A percentile compares a stretch with the other conserved stretches of the same genome.
Conservation (phyloP, 768 basidiomycete genomes). For the Boletus tomentosulus region DNA sequence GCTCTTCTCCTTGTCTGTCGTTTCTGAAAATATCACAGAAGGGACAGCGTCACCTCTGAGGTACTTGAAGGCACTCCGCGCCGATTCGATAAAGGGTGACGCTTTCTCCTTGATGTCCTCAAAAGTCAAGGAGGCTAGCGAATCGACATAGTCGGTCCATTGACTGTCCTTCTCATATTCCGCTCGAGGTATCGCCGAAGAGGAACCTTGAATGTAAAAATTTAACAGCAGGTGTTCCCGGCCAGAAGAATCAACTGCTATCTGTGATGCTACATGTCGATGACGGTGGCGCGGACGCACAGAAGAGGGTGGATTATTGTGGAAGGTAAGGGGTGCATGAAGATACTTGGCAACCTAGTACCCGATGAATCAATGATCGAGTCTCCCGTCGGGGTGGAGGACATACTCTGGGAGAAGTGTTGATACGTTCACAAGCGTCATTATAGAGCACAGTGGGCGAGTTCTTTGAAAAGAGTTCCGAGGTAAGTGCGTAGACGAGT, state of each 20-base stretch:
- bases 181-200: conserved; percentile 24
- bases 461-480: conserved; percentile 85
- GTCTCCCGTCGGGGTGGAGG: not conserved
- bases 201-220: conserved; percentile 70
- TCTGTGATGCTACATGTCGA: conserved; percentile 74
- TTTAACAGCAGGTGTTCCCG: conserved; percentile 82
- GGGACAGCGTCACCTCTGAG: conserved; percentile 59
- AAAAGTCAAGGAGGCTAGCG: conserved; percentile 49
- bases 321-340: conserved; percentile 64
- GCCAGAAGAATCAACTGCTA: conserved; percentile 67
- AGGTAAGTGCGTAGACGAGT: conserved; percentile 70
- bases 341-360: conserved; percentile 66
- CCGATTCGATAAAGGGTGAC: conserved; percentile 41
- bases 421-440: conserved; percentile 49
- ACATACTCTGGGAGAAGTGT: conserved; percentile 43
- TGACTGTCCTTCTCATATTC: conserved; percentile 24
- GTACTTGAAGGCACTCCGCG: conserved; percentile 63
- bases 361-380: not conserved
- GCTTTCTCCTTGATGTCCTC: conserved; percentile 51
- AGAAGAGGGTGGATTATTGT: conserved; percentile 77
- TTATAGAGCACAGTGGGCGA: conserved; percentile 80
- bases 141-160: conserved; percentile 38
- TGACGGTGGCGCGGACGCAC: conserved; percentile 77
- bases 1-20: conserved; percentile 26
- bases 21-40: conserved; percentile 29